Conservation (phyloP, 2,329 filamentous ascomycete genomes). For the Diaporthe longicolla region DNA sequence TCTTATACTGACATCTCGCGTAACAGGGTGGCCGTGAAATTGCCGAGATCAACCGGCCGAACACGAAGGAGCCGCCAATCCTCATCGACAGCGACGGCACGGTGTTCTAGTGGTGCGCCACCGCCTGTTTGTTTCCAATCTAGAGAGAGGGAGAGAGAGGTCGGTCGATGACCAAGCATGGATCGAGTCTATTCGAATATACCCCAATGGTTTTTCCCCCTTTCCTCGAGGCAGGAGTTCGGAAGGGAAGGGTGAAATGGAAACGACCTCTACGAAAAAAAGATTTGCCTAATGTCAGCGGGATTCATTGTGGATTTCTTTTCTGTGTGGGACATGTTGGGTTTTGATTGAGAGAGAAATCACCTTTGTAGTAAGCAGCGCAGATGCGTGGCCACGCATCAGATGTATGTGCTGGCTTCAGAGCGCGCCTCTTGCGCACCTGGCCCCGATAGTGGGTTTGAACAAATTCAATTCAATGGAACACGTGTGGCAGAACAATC, state of each 20-base stretch:
- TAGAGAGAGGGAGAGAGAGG: background rate
- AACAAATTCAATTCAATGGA: slow-evolving; percentile 29
- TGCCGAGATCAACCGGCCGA: slow-evolving; percentile 93
- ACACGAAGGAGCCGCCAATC: slow-evolving; percentile 96
- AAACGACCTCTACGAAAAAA: slow-evolving; percentile 34
- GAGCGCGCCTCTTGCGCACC: background rate
- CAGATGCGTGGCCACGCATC: slow-evolving; percentile 24
- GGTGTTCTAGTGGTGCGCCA: slow-evolving; percentile 76
- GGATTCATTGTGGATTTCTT: slow-evolving; percentile 2
- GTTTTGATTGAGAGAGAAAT: background rate
- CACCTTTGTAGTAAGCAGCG: slow-evolving; percentile 22
- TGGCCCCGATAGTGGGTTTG: background rate
- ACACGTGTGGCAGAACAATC: background rate
- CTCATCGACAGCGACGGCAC: slow-evolving; percentile 97
- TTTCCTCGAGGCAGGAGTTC: background rate
- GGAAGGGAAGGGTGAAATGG: background rate
- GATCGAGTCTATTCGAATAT: slow-evolving; percentile 4
- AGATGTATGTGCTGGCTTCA: background rate
- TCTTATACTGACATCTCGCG: slow-evolving; percentile 11
- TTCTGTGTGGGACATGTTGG: background rate
- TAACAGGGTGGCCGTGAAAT: slow-evolving; percentile 89
- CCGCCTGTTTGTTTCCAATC: slow-evolving; percentile 19
- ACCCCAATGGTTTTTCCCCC: background rate
- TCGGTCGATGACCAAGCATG: slow-evolving; percentile 13
- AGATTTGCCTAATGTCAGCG: slow-evolving; percentile 30